Base-by-base conservation (phyloP, 2,329 filamentous ascomycete genomes). In the Xylariales sp. region DNA sequence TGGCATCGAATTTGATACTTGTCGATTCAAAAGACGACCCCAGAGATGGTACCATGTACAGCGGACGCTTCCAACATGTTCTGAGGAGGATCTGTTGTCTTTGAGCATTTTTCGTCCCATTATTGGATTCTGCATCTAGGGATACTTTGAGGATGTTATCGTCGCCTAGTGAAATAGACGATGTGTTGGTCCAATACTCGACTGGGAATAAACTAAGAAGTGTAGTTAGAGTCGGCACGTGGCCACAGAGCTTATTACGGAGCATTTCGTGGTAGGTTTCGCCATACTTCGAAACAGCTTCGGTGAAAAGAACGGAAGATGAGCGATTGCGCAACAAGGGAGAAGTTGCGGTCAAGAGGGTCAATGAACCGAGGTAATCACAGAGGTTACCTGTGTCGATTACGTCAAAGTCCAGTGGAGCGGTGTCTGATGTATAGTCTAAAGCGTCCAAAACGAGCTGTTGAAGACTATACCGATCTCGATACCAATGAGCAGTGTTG, bases 361-460 rank as follows among this genome's bases (percentile, higher is more conserved):
- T 83, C 3, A 86, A 62, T 9, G 75, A 65, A 18, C 84, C 84
- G 5, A 83, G n/a, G 53, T 83, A 78, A 67, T 85, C 83, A 6
- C 78, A 74, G 3, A 87, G 76, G 48, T 83, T 83, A 54, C 75
- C 87, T 0, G 86, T 88, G 67, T 90, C 87, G 55, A 90, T 85
- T 4, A 85, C 79, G 71, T 89, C 82, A 69, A 90, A 90, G 0
- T 66, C 34, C 0, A 73, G 73, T 0, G 85, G 83, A 1, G 79
- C 65, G 14, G 58, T 49, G 0, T 74, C 71, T 3, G 41, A 28
- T 0, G 75, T 72, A 71, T 87, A 88, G 3, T 82, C 80, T 0
- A 65, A 65, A 0, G 74, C 61, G 54, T 86, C 81, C 1, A 90
- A 77, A 0, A 73, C 58, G 3, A 73, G 64, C 0, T 46, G 9